Base-by-base conservation (phyloP, 352 stramenopile genomes). In the Vaucheria bursata region DNA sequence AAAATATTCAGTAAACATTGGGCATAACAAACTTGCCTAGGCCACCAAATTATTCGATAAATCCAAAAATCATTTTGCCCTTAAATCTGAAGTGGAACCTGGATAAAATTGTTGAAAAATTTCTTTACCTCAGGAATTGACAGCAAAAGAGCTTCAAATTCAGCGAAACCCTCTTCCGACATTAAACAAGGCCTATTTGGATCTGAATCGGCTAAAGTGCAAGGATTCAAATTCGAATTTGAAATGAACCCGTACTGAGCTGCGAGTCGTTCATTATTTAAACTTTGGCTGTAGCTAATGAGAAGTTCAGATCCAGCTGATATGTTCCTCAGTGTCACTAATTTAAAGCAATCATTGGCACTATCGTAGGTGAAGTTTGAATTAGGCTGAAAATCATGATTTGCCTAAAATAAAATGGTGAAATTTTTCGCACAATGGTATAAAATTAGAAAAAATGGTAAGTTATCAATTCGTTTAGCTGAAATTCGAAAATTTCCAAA, bases 341-440 rank as follows among this genome's bases (percentile, higher is more conserved):
- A 59, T 36, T 36, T 33, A 31, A 80, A 82, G 31, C 52, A 45
- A 25, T 68, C 69, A 8, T 31, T 74, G 69, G 66, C 31, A 53
- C 50, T 74, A 8, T 69, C 50, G 71, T 72, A 82, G 36, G 77
- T 82, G 33, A 82, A 82, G 77, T 82, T 82, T 18, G 77, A 40
- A 52, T 39, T 75, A 5, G 77, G 77, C 6, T 34, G 29, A 50
- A 72, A 77, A 25, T 74, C 49, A 67, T 82, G 77, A 36, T 82
- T 82, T 33, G 77, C 77, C 76, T 81, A 49, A 65, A 69, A 36
- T 32, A 12, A 25, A n/a, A 33, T 50, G 8, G 40, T 67, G 29
- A n/a, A 1, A 36, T 75, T 5, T 38, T 31, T 68, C 7, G 33
- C 40, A 73, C 18, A 18, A 40, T 38, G 0, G 40, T 0, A 75